Conservation (phyloP, 805 yeast genomes). For the Wickerhamomyces canadensis region DNA sequence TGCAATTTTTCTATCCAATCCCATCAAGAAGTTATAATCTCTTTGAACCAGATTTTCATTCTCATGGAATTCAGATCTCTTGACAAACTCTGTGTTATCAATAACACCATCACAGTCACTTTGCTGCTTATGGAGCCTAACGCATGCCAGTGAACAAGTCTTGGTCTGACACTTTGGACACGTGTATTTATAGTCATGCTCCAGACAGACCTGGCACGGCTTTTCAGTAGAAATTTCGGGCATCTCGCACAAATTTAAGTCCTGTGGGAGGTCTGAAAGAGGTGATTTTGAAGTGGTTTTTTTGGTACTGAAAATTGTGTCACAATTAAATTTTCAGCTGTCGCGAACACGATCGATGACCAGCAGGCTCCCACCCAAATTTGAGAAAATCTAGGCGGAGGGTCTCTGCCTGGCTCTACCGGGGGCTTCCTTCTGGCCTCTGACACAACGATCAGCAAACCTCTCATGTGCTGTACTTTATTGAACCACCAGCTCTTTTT, state of each 20-base stretch:
- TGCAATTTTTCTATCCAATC: constrained; percentile 53
- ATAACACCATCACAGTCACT: constrained; percentile 61
- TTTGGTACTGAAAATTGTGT: neutral
- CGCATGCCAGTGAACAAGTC: constrained; percentile 72
- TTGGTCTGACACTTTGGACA: constrained; percentile 72
- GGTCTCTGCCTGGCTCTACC: too few species aligned
- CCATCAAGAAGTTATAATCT: constrained; percentile 72
- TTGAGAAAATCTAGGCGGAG: too few species aligned
- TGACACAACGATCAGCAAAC: too few species aligned
- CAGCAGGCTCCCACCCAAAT: too few species aligned
- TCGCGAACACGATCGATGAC: too few species aligned
- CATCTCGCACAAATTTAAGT: too few species aligned
- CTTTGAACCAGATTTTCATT: constrained; percentile 46
- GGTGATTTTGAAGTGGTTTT: too few species aligned
- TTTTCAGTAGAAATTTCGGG: constrained; percentile 1
- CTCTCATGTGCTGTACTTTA: too few species aligned
- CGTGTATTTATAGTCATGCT: constrained; percentile 48
- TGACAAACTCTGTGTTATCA: constrained; percentile 54
- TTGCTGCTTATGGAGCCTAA: constrained; percentile 59
- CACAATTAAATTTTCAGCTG: too few species aligned
- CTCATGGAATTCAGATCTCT: constrained; percentile 40
- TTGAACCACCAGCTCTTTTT: too few species aligned
- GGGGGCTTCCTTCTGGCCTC: too few species aligned
- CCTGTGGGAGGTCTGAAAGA: too few species aligned
- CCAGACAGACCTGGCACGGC: constrained; percentile 43